Conservation (phyloP, 2,329 filamentous ascomycete genomes). For the Tolypocladium endophyticum region DNA sequence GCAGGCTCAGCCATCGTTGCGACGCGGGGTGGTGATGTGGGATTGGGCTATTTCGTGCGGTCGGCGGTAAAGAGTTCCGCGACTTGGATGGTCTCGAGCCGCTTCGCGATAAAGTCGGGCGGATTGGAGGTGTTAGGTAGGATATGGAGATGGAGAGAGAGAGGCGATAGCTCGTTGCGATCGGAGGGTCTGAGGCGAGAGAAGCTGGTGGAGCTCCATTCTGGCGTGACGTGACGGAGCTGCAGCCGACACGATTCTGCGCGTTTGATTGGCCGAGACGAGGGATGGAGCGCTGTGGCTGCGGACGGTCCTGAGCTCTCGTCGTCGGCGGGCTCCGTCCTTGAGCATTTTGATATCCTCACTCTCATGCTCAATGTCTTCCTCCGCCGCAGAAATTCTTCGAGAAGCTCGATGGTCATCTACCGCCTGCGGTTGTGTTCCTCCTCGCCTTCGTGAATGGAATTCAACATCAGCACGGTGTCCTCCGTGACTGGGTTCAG, state of each 20-base stretch:
- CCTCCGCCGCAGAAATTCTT: not conserved
- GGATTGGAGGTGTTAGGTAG: not conserved
- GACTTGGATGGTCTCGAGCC: not conserved
- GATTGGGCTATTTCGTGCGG: not conserved
- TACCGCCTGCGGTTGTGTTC: not conserved
- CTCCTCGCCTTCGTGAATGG: not conserved
- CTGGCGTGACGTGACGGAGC: not conserved
- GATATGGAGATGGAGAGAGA: not conserved
- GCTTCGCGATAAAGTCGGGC: not conserved
- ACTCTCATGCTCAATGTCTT: not conserved
- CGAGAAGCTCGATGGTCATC: not conserved
- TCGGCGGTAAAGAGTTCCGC: not conserved
- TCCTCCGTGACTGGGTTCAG: not conserved
- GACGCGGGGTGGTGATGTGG: not conserved
- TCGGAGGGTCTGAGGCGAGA: not conserved
- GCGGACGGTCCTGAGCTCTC: not conserved
- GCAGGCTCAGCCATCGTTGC: not conserved
- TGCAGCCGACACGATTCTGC: not conserved
- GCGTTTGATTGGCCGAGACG: constrained; percentile 1
- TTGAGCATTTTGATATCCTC: not conserved
- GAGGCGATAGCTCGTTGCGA: not conserved
- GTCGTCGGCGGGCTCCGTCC: not conserved
- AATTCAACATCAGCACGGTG: not conserved
- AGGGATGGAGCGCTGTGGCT: not conserved
- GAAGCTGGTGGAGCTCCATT: not conserved